These are phyloP conservation scores for Arabis alpina DNA, from an alignment of 345 rosid genomes.

Conservation along the genomic window DNA sequence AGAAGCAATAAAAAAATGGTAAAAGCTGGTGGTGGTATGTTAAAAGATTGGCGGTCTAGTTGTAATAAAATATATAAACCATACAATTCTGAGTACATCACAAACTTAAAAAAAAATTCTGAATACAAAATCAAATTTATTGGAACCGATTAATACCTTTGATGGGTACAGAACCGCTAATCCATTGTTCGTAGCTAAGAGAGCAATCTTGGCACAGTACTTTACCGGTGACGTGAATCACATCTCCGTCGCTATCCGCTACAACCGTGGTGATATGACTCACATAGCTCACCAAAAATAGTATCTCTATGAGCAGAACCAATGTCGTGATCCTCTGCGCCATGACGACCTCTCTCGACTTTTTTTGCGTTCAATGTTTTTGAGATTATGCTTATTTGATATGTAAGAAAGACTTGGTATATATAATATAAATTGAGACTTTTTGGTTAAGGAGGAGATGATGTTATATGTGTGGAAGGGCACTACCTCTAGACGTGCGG, in stretches of 20 bases:
- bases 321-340: conserved; percentile 17
- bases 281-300: conserved; percentile 33
- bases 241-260: conserved; percentile 32
- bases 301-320: conserved; percentile 27
- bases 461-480: conserved; percentile 38
- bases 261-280: conserved; percentile 6
- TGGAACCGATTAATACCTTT: conserved; percentile 49
- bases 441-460: neutral
- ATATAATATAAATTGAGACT: conserved; percentile 1
- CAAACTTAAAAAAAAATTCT: no score
- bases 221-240: conserved; percentile 67
- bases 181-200: conserved; percentile 63
- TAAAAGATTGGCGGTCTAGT: no score
- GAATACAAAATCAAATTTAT: neutral
- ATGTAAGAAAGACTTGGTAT: conserved; percentile 27
- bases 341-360: conserved; percentile 22
- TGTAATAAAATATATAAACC: no score
- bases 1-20: no score
- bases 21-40: no score
- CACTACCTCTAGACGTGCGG: conserved; percentile 43
- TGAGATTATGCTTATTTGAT: conserved; percentile 22
- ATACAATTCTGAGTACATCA: neutral
- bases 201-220: conserved; percentile 84
- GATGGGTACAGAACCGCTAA: conserved; percentile 60
- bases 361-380: conserved; percentile 7